Evolutionary conservation across 2,329 filamentous ascomycete genomes (phyloP), one percentile per base, ranked within the genome.

Genomic region (Trichoderma sp.): DNA sequence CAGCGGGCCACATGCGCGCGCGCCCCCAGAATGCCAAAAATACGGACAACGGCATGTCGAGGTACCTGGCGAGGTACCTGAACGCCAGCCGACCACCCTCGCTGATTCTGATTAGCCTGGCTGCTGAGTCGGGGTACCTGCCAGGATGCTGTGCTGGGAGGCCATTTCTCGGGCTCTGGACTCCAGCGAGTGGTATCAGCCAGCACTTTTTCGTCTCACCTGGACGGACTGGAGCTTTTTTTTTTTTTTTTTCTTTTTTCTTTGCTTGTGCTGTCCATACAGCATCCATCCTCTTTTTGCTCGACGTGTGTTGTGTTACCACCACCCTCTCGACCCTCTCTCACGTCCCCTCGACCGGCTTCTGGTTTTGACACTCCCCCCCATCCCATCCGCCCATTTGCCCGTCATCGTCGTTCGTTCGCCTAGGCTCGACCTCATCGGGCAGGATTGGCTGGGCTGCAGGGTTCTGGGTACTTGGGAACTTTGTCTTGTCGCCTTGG

Each of bases 371-470:
- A 66, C 61, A 70, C 64, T 47, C 36, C 36, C 36, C 30, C 32
- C 34, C 34, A 15, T 15, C 59, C 55, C 36, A 63, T 67, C 65
- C 63, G 63, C 47, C 47, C 50, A 57, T 70, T 68, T 62, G 32
- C 50, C 68, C 61, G 47, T 39, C 68, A 63, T 63, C 58, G 57
- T 68, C 63, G 59, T 53, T 58, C 64, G 65, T 57, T 66, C 68
- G 63, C 43, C 55, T 68, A 39, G 69, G 23, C 55, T 58, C 30
- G 55, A 58, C 55, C 67, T 57, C 57, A 61, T 69, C 67, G 57
- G 67, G 67, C 67, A 69, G 67, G 67, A 62, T 62, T 69, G 61
- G 39, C 67, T 62, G 39, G 57, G 69, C 63, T 71, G 69, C 69
- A 67, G 69, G 69, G 69, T 66, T 58, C 53, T 61, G 47, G 62